Evolutionary conservation across 2,329 filamentous ascomycete genomes (phyloP), one percentile per base, ranked within the genome.

Genomic region (Biscogniauxia marginata): DNA sequence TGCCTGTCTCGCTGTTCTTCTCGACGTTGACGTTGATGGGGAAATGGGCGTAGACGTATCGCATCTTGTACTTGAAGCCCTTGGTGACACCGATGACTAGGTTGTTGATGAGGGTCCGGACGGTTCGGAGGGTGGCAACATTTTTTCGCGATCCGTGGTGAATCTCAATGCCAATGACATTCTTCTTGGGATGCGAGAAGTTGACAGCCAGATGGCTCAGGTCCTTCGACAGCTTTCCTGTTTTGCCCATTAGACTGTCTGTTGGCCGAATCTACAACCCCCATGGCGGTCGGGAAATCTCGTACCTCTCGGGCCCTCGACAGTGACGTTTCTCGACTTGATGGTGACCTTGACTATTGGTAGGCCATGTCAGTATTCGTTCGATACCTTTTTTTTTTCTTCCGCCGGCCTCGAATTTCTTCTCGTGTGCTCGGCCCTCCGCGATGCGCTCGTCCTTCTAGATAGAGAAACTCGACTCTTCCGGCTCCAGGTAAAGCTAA

Each of bases 1-100:
- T 80, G 70, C 88, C 93, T 64, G 91, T 95, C 83, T 98, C 95
- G 74, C 79, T 77, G 86, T 93, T 93, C 89, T 97, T 93, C 73
- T 96, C 92, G 70, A 99, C 80, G 86, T 97, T 98, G 84, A 99
- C 93, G 87, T 99, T 99, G 91, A 99, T 99, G 81, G 95, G 95
- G 78, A 99, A 99, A 89, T 99, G 95, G 78, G 95, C 95, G 80
- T 99, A 99, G 81, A 99, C 95, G 84, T 99, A 99, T 75, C 96
- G 91, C 93, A 99, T 98, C 91, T 99, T 99, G 90, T 99, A 99
- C 85, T 96, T 96, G 91, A 89, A 99, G 71, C 95, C 95, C 85
- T 93, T 96, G 78, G 95, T 99, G 69, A 99, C 95, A 79, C 95
- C 95, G 73, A 93, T 88, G 80, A 99, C 90, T 82, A 99, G 79